phyloP scores from a whole-genome alignment of 768 basidiomycete genomes.

The Russula vinacea region DNA sequence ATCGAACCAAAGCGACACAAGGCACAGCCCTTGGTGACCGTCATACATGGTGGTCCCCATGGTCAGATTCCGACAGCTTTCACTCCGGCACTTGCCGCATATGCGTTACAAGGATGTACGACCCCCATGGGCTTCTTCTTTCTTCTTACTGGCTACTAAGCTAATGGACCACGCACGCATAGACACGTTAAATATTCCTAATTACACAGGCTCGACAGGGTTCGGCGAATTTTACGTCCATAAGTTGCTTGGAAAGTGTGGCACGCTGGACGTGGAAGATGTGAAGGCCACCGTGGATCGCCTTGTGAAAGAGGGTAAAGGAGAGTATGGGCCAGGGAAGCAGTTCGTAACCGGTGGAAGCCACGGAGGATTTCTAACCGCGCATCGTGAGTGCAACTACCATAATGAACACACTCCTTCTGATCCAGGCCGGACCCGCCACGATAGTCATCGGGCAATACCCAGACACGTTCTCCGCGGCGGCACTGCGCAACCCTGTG shows the following conservation, averaged over 20 bases:
- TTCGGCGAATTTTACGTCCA: constrained; percentile 36
- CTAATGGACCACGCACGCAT: constrained; percentile 1
- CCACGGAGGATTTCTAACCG: constrained; percentile 37
- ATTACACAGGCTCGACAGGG: constrained; percentile 39
- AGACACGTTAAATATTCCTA: constrained; percentile 34
- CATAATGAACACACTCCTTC: too few relatives aligned
- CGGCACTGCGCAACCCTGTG: constrained; percentile 39
- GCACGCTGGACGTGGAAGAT: constrained; percentile 38
- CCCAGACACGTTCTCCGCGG: constrained; percentile 36
- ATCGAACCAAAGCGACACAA: constrained; percentile 20
- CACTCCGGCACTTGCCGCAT: constrained; percentile 23
- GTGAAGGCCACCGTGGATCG: constrained; percentile 32
- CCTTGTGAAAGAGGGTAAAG: constrained; percentile 33
- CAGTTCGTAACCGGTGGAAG: constrained; percentile 35
- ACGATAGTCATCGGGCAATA: constrained; percentile 34
- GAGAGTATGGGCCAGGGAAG: constrained; percentile 30
- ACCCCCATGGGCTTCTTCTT: not conserved
- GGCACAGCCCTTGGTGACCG: constrained; percentile 25
- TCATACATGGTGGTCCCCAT: constrained; percentile 39
- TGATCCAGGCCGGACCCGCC: not conserved
- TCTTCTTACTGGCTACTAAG: not conserved
- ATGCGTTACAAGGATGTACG: constrained; percentile 33
- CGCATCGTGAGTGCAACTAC: constrained; percentile 28
- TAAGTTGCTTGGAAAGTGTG: constrained; percentile 35
- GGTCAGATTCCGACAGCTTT: constrained; percentile 30